Conservation (phyloP, 2,329 filamentous ascomycete genomes). For the Anthostomella pinea region DNA sequence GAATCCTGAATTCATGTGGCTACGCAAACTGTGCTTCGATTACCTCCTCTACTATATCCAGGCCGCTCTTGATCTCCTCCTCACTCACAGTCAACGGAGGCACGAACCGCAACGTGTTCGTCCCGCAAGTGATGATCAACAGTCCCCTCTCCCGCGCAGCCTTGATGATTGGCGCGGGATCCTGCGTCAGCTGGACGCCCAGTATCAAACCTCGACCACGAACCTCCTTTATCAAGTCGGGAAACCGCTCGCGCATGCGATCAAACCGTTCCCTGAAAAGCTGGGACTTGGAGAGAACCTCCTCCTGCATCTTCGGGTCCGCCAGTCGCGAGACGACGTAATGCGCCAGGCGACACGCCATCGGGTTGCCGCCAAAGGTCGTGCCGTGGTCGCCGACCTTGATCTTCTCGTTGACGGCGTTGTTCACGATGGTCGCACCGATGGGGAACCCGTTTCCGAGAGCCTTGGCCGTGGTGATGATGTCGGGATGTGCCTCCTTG, state of each 20-base stretch:
- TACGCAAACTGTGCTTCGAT: too few relatives aligned
- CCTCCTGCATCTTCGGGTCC: conserved; percentile 64
- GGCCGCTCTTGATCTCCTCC: conserved; percentile 73
- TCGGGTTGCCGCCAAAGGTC: conserved; percentile 89
- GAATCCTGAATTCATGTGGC: too few relatives aligned
- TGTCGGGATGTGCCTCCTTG: conserved; percentile 81
- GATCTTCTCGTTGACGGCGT: conserved; percentile 63
- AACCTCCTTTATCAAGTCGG: conserved; percentile 72
- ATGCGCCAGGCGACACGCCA: conserved; percentile 80
- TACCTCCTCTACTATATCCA: conserved; percentile 71
- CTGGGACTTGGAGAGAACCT: conserved; percentile 64
- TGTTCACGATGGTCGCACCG: conserved; percentile 68
- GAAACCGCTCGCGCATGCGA: conserved; percentile 49
- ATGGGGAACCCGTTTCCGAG: conserved; percentile 96
- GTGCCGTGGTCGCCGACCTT: conserved; percentile 82
- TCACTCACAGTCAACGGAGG: conserved; percentile 80
- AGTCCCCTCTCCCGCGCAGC: conserved; percentile 85
- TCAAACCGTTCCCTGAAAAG: conserved; percentile 49
- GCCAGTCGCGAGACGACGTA: conserved; percentile 78
- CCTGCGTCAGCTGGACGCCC: conserved; percentile 75
- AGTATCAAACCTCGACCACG: conserved; percentile 83
- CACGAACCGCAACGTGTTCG: conserved; percentile 88
- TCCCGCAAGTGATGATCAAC: conserved; percentile 87
- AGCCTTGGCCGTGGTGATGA: conserved; percentile 92
- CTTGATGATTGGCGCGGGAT: conserved; percentile 72